Evolutionary conservation across 2,329 filamentous ascomycete species (phyloP), one percentile per base, ranked within the genome.

Genomic region (Exophiala calicioides): DNA sequence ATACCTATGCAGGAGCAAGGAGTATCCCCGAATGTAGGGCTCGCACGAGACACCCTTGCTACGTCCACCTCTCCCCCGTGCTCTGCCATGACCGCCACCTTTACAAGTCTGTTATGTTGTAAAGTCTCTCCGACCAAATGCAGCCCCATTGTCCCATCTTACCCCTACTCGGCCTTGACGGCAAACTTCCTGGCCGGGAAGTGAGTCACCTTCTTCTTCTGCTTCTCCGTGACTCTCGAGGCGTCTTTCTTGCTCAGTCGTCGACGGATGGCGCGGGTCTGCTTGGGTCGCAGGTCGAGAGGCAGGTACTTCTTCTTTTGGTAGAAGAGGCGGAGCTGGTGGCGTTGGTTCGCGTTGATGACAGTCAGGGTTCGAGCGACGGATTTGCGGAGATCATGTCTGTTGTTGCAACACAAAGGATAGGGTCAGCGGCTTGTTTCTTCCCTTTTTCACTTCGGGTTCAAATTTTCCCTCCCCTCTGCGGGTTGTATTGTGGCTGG

Each of bases 261-360:
- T 80, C 94, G 88, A 71, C 93, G 90, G 78, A 97, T 94, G 71
- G 90, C 93, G 68, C 93, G 90, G 71, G 93, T 98, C 81, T 93
- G 85, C 88, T 97, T 97, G 72, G 90, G 77, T 76, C 93, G 88
- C 80, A 98, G 90, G 76, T 98, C 94, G 73, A 98, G 89, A 60
- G 93, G 93, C 60, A 90, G 78, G 84, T 96, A 96, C 83, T 96
- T 97, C 88, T 97, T 97, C 85, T 86, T 87, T 84, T 95, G 94
- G 85, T 98, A 98, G 87, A 97, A 97, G 63, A 97, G 82, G 67
- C 90, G 90, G 68, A 98, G 89, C 80, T 97, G 90, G 63, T 89
- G 81, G 74, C 94, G 87, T 82, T 98, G 93, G 84, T 95, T 97
- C 77, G 90, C 86, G 84, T 97, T 98, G 85, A 98, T 95, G 80